Conservation (phyloP, 768 basidiomycete species). For the Strobilomyces confusus region DNA sequence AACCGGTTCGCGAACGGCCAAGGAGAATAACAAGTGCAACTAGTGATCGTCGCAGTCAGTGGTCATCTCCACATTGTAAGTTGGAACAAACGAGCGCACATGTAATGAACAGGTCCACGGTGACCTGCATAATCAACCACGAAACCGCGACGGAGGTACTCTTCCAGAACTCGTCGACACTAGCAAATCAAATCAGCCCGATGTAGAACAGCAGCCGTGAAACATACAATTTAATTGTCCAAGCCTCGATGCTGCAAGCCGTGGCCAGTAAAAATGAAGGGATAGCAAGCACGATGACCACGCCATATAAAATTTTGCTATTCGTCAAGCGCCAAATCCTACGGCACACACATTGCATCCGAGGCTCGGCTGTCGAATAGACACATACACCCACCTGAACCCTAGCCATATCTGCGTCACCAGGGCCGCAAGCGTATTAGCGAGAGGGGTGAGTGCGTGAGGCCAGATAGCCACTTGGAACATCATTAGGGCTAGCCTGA, state of each 20-base stretch:
- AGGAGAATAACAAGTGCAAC: background rate
- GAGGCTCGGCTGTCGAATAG: background rate
- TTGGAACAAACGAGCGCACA: background rate
- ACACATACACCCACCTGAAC: slow-evolving; percentile 31
- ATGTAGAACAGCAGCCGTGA: background rate
- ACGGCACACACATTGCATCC: background rate
- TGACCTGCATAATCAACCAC: background rate
- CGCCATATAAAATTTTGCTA: background rate
- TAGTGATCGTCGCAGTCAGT: background rate
- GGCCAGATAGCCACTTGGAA: slow-evolving; percentile 43
- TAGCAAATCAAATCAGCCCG: background rate
- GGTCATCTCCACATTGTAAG: background rate
- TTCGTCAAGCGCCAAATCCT: background rate
- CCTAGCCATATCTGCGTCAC: slow-evolving; percentile 49
- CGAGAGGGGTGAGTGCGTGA: slow-evolving; percentile 47
- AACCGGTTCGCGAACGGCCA: background rate
- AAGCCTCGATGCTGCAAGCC: background rate
- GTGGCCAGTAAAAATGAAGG: background rate
- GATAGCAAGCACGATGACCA: background rate
- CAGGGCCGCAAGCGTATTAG: slow-evolving; percentile 43
- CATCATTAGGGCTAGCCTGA: background rate
- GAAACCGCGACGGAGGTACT: background rate
- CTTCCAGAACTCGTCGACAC: background rate
- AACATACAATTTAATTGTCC: background rate
- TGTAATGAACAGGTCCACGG: background rate